Evolutionary conservation across 1,139 yeast species (phyloP), one percentile per base, ranked within the genome.

Genomic region (Lodderomyces metapsilosis): DNA sequence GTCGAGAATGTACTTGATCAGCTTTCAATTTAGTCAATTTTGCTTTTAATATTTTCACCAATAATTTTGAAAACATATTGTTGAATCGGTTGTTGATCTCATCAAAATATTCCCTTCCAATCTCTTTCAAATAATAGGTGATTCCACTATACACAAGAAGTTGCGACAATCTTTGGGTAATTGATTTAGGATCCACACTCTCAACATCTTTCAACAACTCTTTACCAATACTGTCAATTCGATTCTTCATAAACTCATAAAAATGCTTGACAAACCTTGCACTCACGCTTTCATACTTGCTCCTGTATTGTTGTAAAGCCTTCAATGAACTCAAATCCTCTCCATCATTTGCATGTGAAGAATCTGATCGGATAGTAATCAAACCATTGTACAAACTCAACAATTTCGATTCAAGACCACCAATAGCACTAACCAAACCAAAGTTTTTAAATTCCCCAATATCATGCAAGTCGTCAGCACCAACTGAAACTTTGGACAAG

Each of bases 241-340:
- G 71, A 28, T 55, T 48, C 37, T 68, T 66, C 37, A 84, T 56
- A 41, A 75, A 82, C 2, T 48, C 50, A 25, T 62, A 71, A 49
- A 84, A 75, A 46, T 77, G 74, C 8, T 58, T 53, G 34, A 80
- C 62, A 53, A 88, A 86, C 6, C 68, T 64, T 1, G 60, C 53
- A 1, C 85, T 74, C 0, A 82, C 82, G 24, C 66, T 59, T 51
- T 84, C 87, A 53, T 84, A 88, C 10, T 71, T 72, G 12, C 70
- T 66, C 43, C 81, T 76, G 55, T 85, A 83, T 54, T 87, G 92
- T 48, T 73, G 76, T 46, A 88, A 67, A 0, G 95, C 95, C 47
- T 72, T 71, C 88, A 88, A 84, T 11, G 78, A 71, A 36, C 87
- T 82, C 47, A 86, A 60, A 45, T 78, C 77, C 16, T 59, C 63